Base-by-base conservation (phyloP, 176 grass and related monocot genomes). In the Puccinellia tenuiflora region DNA sequence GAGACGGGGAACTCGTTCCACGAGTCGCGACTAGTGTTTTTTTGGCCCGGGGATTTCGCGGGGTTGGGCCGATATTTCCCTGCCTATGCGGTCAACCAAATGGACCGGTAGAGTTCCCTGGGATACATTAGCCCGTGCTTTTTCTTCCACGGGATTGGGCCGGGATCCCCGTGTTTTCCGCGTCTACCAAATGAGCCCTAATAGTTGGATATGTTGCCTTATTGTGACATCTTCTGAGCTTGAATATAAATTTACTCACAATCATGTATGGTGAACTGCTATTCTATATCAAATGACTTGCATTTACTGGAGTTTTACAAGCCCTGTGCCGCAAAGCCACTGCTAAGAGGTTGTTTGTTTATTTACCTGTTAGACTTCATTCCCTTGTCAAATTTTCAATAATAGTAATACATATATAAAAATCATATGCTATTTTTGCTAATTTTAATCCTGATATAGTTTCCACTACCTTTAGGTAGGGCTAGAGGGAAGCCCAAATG, bases 401-500 rank as follows among this genome's bases (percentile, higher is more conserved):
- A 54, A 26, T 54, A 31, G 21, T 9, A 30, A 30, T 67, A 65
- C 40, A 33, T 16, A 71, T 78, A 7, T 7, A 78, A 37, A 53
- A 68, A 31, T 57, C 13, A 12, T 8, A 51, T 78, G 30, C 1
- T 11, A 20, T 78, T 89, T 82, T 86, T 80, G 48, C 26, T 84
- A 79, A 15, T 42, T 88, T 46, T 75, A 78, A 71, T 82, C 31
- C 20, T 80, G 14, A 79, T 79, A 59, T 64, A 10, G 52, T 68
- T 62, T 80, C 10, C 18, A 13, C 28, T 78, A 43, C 8, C 74
- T 91, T 80, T 88, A 97, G 95, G 95, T 97, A 33, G 95, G 95
- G 34, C 75, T 97, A 42, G 95, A 94, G 78, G 95, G 95, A 86
- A 97, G 88, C 88, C 88, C 88, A 70, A 97, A 97, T 62, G 95